phyloP scores from a whole-genome alignment of 192 early-diverging fungal genomes.

The Thamnidium elegans region DNA sequence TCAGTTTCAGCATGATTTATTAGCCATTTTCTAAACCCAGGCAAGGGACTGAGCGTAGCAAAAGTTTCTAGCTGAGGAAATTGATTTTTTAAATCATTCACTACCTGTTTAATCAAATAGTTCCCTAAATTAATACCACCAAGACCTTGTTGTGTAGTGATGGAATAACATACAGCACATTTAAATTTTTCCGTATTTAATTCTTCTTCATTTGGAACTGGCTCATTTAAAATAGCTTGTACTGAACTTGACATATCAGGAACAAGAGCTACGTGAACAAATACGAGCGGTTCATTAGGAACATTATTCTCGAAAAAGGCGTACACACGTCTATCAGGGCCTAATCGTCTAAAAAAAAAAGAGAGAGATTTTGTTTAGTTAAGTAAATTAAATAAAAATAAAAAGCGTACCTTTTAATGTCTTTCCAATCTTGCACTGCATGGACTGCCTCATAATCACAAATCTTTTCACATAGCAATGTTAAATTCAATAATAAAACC shows the following conservation, averaged over 20 bases:
- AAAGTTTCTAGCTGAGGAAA: conserved; percentile 75
- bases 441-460: conserved; percentile 90
- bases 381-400: not conserved
- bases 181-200: conserved; percentile 36
- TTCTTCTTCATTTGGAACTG: not conserved
- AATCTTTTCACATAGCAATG: conserved; percentile 42
- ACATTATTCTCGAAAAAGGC: conserved; percentile 79
- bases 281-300: conserved; percentile 80
- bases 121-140: conserved; percentile 90
- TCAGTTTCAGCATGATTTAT: conserved; percentile 21
- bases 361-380: not conserved
- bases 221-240: conserved; percentile 46
- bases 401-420: conserved; percentile 69
- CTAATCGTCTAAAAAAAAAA: conserved; percentile 38
- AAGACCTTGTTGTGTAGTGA: conserved; percentile 82
- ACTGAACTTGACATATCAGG: conserved; percentile 62
- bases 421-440: conserved; percentile 73
- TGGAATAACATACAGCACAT: conserved; percentile 92
- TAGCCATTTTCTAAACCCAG: conserved; percentile 84
- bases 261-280: conserved; percentile 84
- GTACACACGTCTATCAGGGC: conserved; percentile 72
- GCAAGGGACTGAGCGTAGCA: conserved; percentile 88
- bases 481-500: not conserved
- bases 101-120: conserved; percentile 86
- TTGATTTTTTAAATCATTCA: conserved; percentile 69